These are phyloP conservation scores for Acanthamoeba sp. DNA, from an alignment of 208 protist species.

Conservation along the genomic window DNA sequence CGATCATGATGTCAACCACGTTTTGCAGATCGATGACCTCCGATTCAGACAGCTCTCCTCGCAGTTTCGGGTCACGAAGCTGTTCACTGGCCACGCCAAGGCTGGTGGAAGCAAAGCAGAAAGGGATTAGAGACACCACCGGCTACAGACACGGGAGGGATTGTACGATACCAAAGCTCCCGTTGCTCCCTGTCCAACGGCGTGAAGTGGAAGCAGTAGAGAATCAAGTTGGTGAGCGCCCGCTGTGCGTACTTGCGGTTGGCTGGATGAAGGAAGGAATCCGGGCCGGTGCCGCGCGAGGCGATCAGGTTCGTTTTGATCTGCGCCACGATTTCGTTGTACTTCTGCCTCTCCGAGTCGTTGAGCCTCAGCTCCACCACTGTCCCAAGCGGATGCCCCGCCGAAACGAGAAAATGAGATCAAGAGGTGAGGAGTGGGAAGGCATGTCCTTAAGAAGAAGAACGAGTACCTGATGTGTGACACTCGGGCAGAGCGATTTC, in stretches of 20 bases:
- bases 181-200: conserved; percentile 34
- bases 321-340: conserved; percentile 72
- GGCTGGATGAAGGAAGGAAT: conserved; percentile 59
- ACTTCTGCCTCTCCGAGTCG: conserved; percentile 52
- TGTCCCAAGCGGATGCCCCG: background rate
- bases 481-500: conserved; percentile 52
- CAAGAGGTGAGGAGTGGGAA: background rate
- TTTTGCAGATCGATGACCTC: background rate
- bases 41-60: conserved; percentile 1
- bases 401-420: background rate
- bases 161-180: conserved; percentile 2
- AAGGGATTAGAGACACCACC: background rate
- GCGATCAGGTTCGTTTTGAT: conserved; percentile 74
- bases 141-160: too few relatives aligned
- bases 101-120: background rate
- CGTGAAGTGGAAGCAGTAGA: conserved; percentile 74
- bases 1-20: conserved; percentile 49
- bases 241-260: conserved; percentile 70
- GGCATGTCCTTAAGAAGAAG: background rate
- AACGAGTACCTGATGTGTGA: conserved; percentile 34
- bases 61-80: conserved; percentile 51
- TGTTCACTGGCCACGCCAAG: conserved; percentile 45
- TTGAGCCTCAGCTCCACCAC: conserved; percentile 41
- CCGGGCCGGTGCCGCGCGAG: conserved; percentile 24
- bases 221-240: conserved; percentile 63